Conservation (phyloP, 768 basidiomycete species). For the Paxillus ammoniavirescens region DNA sequence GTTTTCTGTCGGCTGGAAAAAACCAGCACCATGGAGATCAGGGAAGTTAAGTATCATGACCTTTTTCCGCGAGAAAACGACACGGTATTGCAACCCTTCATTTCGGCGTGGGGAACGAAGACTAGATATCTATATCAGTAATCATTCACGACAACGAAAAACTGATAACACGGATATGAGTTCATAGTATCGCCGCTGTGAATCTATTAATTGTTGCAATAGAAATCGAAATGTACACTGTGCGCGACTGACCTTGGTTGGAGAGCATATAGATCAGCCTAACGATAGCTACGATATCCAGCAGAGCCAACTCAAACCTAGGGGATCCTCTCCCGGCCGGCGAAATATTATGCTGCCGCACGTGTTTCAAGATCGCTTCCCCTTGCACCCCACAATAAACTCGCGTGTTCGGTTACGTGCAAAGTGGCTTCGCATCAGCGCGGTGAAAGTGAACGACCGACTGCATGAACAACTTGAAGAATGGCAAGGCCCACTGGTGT, state of each 20-base stretch:
- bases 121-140: neutral
- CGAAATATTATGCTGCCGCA: neutral
- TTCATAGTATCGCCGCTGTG: no score
- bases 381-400: neutral
- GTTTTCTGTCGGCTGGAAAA: neutral
- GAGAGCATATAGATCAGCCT: no score
- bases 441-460: neutral
- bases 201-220: no score
- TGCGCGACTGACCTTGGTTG: no score
- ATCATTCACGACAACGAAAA: neutral
- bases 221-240: no score
- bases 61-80: no score
- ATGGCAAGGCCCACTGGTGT: neutral
- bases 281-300: no score
- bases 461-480: neutral
- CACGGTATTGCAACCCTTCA: no score
- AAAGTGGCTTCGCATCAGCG: neutral
- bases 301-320: no score
- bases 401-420: neutral
- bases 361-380: neutral
- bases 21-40: no score
- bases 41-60: no score
- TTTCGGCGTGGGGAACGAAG: neutral
- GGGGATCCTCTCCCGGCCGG: no score
- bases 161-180: neutral